Evolutionary conservation across 108 stramenopile genomes (phyloP), one percentile per base, ranked within the genome.

Genomic region (Cyclotella kingstonii): DNA sequence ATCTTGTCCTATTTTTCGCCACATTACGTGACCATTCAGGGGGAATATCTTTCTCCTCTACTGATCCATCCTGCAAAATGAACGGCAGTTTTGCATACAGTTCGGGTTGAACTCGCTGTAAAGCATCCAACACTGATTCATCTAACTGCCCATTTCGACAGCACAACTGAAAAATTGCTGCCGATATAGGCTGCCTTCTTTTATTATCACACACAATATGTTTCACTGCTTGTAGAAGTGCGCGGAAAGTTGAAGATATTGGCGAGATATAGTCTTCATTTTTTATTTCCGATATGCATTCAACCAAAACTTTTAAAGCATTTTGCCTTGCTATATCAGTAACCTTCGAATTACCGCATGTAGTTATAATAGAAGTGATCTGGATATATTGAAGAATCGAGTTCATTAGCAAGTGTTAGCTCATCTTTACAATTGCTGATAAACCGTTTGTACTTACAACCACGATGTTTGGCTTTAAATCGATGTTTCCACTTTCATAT

Each of bases 141-240:
- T 75, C 66, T 27, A 67, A 23, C 47, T 61, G 60, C 15, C 74
- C 74, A 44, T 51, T 54, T 18, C 39, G 45, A 35, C 65, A 66
- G 30, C 74, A 67, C 35, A 57, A 47, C 33, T 75, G 60, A 63
- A 75, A 75, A 30, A 75, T 60, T 1, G 65, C 22, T 14, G 74
- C 57, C 7, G 66, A 48, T 17, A 75, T 23, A 42, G 65, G 60
- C 26, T 60, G 66, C 38, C 65, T 46, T 14, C 14, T 61, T 19
- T 51, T 36, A 27, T 66, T 60, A 35, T 67, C 60, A 2, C 14
- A 36, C 29, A 67, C 53, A 12, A 61, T 58, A 25, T 40, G 27
- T 38, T 53, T 50, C 18, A 61, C 17, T 26, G 74, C 52, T 21
- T 66, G 54, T 14, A 75, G 59, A 19, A 67, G 12, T 0, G 66